Evolutionary conservation across 768 basidiomycete genomes (phyloP), one percentile per base, ranked within the genome.

Genomic region (Neoboletus brunneissimus): DNA sequence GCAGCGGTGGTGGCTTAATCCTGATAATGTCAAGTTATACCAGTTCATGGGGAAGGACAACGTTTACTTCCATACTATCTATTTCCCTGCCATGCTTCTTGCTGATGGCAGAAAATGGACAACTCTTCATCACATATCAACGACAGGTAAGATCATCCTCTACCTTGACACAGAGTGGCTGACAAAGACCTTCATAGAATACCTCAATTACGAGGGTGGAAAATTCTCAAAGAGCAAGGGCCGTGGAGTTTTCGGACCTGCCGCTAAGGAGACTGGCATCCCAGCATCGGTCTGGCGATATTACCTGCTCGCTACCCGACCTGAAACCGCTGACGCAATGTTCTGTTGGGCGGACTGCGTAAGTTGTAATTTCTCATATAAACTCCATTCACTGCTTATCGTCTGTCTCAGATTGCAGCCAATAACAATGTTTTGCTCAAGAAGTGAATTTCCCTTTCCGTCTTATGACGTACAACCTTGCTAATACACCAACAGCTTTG

Each of bases 11-110:
- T 99, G 97, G 97, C 85, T 89, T 67, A 89, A 95, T 67, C 89
- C 88, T 2, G 79, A 91, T 62, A 80, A 98, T 64, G 94, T 99
- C 56, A 80, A 84, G 63, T 77, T 98, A 49, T 97, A 93, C 76
- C 96, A 99, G 73, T 99, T 99, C 79, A 99, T 99, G 97, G 97
- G 97, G 69, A 99, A 99, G 76, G 96, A 98, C 71, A 98, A 94
- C 59, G 93, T 95, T 48, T 98, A 96, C 73, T 99, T 99, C 84
- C 97, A 99, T 72, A 93, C 93, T 0, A 85, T 99, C 40, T 93
- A 93, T 65, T 99, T 87, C 78, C 96, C 97, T 29, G 87, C 92
- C 4, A 86, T 94, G 55, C 83, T 92, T 65, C 75, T 98, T 57
- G 97, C 86, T 3, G 94, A 98, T 61, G 89, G 91, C 18, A 84